These are phyloP conservation scores for Nannochloropsis gaditana DNA, from an alignment of 108 stramenopile genomes.

Conservation along the genomic window DNA sequence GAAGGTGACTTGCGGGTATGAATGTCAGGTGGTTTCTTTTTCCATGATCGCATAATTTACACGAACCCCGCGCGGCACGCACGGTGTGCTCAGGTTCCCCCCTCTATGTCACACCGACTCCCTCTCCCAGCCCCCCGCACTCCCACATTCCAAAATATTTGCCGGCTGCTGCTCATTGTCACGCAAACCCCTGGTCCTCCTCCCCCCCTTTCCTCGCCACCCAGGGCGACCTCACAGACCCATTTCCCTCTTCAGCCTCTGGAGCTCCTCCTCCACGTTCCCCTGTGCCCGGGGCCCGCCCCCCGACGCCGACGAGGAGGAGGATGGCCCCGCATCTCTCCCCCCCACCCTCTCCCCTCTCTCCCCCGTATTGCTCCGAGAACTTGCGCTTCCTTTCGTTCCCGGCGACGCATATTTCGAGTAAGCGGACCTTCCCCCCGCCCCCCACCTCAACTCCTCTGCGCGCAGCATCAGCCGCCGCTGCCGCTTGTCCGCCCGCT, in stretches of 20 bases:
- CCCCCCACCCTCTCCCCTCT: neutral
- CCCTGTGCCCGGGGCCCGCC: neutral
- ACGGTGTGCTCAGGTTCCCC: no score
- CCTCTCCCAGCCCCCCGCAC: no score
- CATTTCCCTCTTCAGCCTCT: neutral
- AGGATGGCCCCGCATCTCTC: neutral
- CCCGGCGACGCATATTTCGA: neutral
- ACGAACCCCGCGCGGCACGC: no score
- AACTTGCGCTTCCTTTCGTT: neutral
- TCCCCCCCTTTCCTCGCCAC: no score
- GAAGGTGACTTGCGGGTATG: no score
- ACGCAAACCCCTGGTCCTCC: no score
- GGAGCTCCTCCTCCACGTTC: neutral
- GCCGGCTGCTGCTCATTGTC: no score
- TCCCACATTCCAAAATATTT: no score
- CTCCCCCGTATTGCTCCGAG: neutral
- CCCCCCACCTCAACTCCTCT: neutral
- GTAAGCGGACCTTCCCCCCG: neutral
- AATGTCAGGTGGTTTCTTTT: no score
- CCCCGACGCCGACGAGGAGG: no score
- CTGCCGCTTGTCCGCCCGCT: conserved; percentile 16
- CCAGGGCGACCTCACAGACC: neutral
- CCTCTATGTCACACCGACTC: no score
- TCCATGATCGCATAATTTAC: no score
- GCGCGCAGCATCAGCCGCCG: neutral